phyloP scores from a whole-genome alignment of 345 rosid genomes.

The Turnera subulata region DNA sequence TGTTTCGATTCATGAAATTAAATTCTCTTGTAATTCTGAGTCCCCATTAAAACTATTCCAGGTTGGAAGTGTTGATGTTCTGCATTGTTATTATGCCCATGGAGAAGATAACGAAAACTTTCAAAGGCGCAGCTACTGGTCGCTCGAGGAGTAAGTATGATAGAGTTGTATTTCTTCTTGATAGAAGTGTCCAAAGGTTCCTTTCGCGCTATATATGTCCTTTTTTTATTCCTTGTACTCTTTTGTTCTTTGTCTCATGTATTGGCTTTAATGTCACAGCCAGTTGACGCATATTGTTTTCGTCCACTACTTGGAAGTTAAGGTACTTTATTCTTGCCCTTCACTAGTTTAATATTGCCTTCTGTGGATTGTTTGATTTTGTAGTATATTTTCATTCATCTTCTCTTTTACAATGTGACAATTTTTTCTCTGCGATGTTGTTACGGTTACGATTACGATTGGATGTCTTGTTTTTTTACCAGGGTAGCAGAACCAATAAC shows the following conservation, averaged over 20 bases:
- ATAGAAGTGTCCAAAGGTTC: not conserved
- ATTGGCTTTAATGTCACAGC: constrained; percentile 44
- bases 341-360: not conserved
- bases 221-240: not conserved
- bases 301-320: constrained; percentile 92
- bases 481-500: constrained; percentile 60
- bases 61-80: constrained; percentile 91
- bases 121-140: constrained; percentile 97
- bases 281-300: constrained; percentile 90
- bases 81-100: constrained; percentile 97
- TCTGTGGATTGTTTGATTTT: not conserved
- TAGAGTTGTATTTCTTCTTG: not conserved
- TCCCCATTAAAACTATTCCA: constrained; percentile 42
- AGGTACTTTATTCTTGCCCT: constrained; percentile 44
- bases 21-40: too few species aligned
- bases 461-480: constrained; percentile 6
- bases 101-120: constrained; percentile 88
- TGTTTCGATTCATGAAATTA: too few species aligned
- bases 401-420: not conserved
- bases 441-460: not conserved
- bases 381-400: not conserved
- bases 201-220: not conserved
- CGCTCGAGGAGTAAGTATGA: constrained; percentile 79
- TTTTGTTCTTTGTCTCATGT: not conserved
- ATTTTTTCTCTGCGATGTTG: not conserved